Evolutionary conservation across 495 filamentous ascomycete species (phyloP), one percentile per base, ranked within the genome.

Genomic region (Lindgomyces ingoldianus): DNA sequence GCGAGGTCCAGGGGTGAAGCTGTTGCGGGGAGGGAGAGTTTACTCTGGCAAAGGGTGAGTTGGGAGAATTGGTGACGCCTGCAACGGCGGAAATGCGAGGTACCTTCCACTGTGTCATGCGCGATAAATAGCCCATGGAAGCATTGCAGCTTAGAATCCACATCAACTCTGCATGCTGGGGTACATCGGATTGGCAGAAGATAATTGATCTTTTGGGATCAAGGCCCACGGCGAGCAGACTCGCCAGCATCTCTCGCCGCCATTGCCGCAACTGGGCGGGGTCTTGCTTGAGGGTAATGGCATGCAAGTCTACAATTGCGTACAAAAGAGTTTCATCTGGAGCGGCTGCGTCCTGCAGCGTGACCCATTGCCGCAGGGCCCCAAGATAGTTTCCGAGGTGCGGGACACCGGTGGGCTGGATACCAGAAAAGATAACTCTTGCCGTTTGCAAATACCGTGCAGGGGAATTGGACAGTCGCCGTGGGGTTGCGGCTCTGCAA

Each of bases 61-160:
- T 50, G 16, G n/a, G 1, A 29, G 3, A 44, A 19, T 29, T 36
- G 39, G 11, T 2, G 24, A 12, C 16, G 19, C 9, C 11, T 51
- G 19, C 11, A 21, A 29, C 11, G 48, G 16, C 6, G 12, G 16
- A 24, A 39, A 51, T 0, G 33, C 6, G 33, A 39, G 14, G 19
- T 55, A 91, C 91, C 84, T 98, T 98, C 93, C 93, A 98, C 77
- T 97, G 93, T 42, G 94, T 98, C 95, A 98, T 98, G 11, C 95
- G 83, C 2, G 85, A 87, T 29, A 98, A 79, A 74, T 95, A 92
- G 12, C 95, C 94, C 77, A 90, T 92, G 3, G 86, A 89, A 27
- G 95, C 90, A 39, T 88, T 87, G 57, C 91, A 96, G 69, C 91
- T 91, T 57, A 98, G 75, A 62, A 98, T 95, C 94, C 95, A 98